phyloP scores from a whole-genome alignment of 805 yeast genomes.

The Torulaspora maleeae region DNA sequence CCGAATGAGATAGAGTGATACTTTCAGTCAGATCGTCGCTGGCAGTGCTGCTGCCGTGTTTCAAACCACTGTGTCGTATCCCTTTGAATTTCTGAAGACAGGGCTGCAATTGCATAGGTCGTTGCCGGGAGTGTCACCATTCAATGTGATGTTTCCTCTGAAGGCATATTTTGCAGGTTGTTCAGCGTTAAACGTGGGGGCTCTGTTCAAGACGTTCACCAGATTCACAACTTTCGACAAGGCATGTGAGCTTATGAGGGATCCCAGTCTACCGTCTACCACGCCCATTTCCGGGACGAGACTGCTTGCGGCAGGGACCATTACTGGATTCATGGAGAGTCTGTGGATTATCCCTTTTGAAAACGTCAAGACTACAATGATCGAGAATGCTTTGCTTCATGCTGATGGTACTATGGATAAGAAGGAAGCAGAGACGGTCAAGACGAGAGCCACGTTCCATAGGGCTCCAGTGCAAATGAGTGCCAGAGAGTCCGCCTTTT shows the following conservation, averaged over 20 bases:
- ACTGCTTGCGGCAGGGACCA: conserved; percentile 74
- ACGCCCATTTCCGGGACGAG: conserved; percentile 73
- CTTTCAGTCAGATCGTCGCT: conserved; percentile 21
- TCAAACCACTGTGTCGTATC: conserved; percentile 61
- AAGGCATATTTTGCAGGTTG: conserved; percentile 52
- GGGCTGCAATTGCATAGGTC: conserved; percentile 54
- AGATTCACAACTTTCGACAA: conserved; percentile 72
- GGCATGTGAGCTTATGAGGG: conserved; percentile 54
- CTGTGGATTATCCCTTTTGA: conserved; percentile 87
- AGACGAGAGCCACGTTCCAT: conserved; percentile 32
- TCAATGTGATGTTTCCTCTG: conserved; percentile 32
- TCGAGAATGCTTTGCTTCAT: conserved; percentile 54
- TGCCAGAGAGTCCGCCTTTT: conserved; percentile 32
- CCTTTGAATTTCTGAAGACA: conserved; percentile 67
- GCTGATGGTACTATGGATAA: conserved; percentile 14
- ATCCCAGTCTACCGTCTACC: conserved; percentile 44
- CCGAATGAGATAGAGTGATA: conserved; percentile 6
- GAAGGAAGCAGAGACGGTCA: background rate
- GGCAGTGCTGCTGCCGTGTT: conserved; percentile 54
- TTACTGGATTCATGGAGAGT: conserved; percentile 81
- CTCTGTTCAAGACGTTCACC: conserved; percentile 64
- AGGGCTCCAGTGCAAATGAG: conserved; percentile 25
- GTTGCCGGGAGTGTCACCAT: conserved; percentile 34
- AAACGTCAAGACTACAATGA: conserved; percentile 72
- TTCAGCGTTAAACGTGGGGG: conserved; percentile 71